phyloP scores from a whole-genome alignment of 2,329 filamentous ascomycete species.

The Trichoderma breve region DNA sequence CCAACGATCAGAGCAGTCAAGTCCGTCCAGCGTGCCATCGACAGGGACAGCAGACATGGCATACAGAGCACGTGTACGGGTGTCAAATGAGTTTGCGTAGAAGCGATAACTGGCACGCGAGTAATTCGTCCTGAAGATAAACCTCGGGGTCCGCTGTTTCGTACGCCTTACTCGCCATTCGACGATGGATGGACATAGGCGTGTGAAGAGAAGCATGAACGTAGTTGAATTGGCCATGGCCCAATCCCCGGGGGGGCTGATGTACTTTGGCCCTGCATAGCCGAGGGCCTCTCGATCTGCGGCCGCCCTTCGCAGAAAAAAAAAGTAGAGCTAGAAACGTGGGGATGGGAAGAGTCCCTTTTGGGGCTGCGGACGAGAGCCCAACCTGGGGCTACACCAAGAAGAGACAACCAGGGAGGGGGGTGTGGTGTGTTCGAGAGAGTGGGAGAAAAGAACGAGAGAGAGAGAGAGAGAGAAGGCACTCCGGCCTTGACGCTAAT shows the following conservation, averaged over 20 bases:
- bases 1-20: constrained; percentile 1
- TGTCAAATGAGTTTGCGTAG: background rate
- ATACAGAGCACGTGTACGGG: background rate
- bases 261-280: constrained; percentile 37
- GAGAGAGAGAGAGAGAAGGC: background rate
- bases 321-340: constrained; percentile 28
- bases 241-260: constrained; percentile 9
- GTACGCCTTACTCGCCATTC: background rate
- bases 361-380: constrained; percentile 11
- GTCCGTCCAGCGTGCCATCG: background rate
- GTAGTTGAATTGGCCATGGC: constrained; percentile 8
- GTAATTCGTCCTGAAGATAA: background rate
- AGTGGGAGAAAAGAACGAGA: background rate
- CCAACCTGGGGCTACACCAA: constrained; percentile 12
- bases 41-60: background rate
- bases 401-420: constrained; percentile 8
- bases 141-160: background rate
- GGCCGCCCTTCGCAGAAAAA: constrained; percentile 31
- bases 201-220: background rate
- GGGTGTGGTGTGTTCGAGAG: background rate
- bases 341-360: constrained; percentile 28
- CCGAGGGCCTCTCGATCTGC: constrained; percentile 40
- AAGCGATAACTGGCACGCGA: background rate
- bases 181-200: background rate
- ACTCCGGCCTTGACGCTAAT: constrained; percentile 19